These are phyloP conservation scores for Leishmania lainsoni DNA, from an alignment of 208 protist species.

Conservation along the genomic window DNA sequence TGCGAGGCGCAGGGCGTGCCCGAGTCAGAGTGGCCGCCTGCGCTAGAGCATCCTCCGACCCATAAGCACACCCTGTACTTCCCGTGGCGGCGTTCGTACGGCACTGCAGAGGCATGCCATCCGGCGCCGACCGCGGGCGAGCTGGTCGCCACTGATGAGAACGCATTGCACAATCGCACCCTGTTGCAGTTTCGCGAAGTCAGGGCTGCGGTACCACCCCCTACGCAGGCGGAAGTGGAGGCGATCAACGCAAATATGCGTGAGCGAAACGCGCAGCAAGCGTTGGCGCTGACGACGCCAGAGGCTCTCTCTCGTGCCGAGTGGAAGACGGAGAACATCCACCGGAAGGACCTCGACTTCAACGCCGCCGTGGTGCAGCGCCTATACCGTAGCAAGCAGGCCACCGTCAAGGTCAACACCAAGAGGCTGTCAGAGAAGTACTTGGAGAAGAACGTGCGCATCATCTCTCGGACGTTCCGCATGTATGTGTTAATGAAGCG, in stretches of 20 bases:
- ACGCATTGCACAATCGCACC: constrained; percentile 13
- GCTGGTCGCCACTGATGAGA: neutral
- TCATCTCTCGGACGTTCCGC: constrained; percentile 74
- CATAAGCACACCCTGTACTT: constrained; percentile 58
- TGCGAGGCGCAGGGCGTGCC: constrained; percentile 23
- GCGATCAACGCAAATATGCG: constrained; percentile 62
- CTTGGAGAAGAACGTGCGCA: constrained; percentile 65
- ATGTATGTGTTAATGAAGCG: constrained; percentile 58
- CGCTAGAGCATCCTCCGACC: constrained; percentile 36
- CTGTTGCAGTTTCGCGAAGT: constrained; percentile 62
- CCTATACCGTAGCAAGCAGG: constrained; percentile 45
- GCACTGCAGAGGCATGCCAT: too few relatives aligned
- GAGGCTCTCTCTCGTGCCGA: constrained; percentile 54
- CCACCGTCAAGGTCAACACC: constrained; percentile 44
- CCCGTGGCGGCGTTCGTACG: constrained; percentile 49
- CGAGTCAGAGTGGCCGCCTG: constrained; percentile 34
- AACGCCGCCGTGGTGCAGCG: constrained; percentile 86
- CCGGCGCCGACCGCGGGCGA: constrained; percentile 22
- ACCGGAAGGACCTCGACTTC: constrained; percentile 78
- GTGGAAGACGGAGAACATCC: constrained; percentile 79
- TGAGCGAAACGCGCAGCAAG: constrained; percentile 22
- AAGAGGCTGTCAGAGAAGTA: constrained; percentile 59
- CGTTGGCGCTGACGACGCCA: constrained; percentile 38
- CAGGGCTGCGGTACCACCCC: constrained; percentile 35
- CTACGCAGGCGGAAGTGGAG: constrained; percentile 53